These are phyloP conservation scores for Citropsis articulata DNA, from an alignment of 345 rosid genomes.

Conservation along the genomic window DNA sequence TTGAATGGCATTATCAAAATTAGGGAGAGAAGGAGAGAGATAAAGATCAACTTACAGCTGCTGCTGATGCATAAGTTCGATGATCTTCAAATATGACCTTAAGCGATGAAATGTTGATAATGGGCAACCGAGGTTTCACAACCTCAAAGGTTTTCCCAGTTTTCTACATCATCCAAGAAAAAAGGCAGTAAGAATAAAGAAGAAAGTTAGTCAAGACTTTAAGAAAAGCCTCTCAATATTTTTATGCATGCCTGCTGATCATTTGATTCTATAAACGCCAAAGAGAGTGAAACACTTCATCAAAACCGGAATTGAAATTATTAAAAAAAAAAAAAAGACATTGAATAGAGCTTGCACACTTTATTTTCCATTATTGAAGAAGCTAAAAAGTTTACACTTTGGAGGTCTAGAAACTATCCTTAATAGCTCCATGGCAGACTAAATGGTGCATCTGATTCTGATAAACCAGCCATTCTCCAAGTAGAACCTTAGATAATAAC, in stretches of 20 bases:
- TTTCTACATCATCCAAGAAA: constrained; percentile 55
- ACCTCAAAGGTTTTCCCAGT: constrained; percentile 81
- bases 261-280: background rate
- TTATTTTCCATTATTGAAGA: background rate
- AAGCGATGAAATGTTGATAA: constrained; percentile 70
- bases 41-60: constrained; percentile 61
- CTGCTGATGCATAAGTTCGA: constrained; percentile 81
- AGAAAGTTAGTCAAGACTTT: constrained; percentile 4
- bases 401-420: background rate
- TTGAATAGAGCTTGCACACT: background rate
- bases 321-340: background rate
- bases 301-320: background rate
- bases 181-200: constrained; percentile 11
- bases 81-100: constrained; percentile 87
- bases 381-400: background rate
- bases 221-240: background rate
- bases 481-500: background rate
- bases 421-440: background rate
- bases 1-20: constrained; percentile 14
- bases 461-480: background rate
- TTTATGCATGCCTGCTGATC: background rate
- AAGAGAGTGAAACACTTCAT: background rate
- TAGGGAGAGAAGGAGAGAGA: background rate
- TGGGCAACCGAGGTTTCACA: constrained; percentile 73
- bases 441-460: background rate